phyloP scores from a whole-genome alignment of 73 alveolate species.

The Paramecium sexaurelia region DNA sequence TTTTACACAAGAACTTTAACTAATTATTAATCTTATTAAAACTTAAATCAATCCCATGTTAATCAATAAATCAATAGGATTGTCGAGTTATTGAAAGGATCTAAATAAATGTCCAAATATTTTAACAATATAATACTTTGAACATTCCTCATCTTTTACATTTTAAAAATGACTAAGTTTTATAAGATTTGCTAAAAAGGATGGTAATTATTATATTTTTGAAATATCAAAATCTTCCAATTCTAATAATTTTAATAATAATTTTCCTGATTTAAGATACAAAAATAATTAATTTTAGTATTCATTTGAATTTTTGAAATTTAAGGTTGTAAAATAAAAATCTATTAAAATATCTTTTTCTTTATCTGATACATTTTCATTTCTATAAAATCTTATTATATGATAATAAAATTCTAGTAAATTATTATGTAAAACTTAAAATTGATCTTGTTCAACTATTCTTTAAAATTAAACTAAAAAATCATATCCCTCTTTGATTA shows the following conservation, averaged over 20 bases:
- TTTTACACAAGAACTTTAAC: background rate
- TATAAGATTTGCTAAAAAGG: background rate
- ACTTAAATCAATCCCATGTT: background rate
- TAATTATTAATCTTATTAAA: background rate
- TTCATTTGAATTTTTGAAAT: background rate
- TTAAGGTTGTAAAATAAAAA: background rate
- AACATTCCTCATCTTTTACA: background rate
- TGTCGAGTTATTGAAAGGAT: background rate
- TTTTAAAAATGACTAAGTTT: background rate
- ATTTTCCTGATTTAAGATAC: background rate
- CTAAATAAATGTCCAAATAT: background rate
- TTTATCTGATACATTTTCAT: background rate
- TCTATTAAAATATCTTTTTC: background rate
- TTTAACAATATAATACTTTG: background rate
- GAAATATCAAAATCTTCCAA: background rate
- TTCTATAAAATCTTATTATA: background rate
- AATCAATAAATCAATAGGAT: background rate
- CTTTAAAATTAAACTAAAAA: background rate
- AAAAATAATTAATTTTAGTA: background rate
- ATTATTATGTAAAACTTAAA: background rate
- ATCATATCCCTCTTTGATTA: background rate
- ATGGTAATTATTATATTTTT: background rate
- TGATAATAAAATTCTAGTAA: background rate
- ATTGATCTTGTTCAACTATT: background rate
- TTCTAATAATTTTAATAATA: background rate